Base-by-base conservation (phyloP, 768 basidiomycete genomes). In the Arthromyces matolae region DNA sequence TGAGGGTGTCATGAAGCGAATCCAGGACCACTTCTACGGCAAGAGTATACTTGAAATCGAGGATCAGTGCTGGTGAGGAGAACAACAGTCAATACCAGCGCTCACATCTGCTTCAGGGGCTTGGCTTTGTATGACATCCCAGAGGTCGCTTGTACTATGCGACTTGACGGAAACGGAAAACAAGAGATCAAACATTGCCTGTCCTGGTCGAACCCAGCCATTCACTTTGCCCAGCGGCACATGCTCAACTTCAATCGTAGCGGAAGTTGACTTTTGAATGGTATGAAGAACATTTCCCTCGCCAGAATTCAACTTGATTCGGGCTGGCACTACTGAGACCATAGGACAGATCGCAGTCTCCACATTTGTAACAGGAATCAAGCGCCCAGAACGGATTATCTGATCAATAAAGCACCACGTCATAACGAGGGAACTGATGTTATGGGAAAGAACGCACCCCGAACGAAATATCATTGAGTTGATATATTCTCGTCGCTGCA, bases 361-460 rank as follows among this genome's bases (percentile, higher is more conserved):
- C 18, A 66, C 57, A 29, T 59, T 44, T 22, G 63, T 59, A 29
- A 66, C 41, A n/a, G 64, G 62, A 3, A 66, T 50, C n/a, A 69
- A 49, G 14, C 68, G 57, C 4, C 68, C 68, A 18, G 68, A 69
- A 35, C 68, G 66, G 24, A 69, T 62, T 9, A 66, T 60, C 68
- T 69, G 42, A 47, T 22, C 40, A 18, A n/a, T n/a, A 8, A 29
- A 34, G 13, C 20, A 20, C 24, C 16, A 20, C 13, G 14, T 23
- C 12, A 39, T n/a, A 41, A 28, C 16, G 34, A 29, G 24, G 22
- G 5, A 20, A 13, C 35, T 25, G n/a, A 28, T 22, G 6, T 4
- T 3, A 33, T 33, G 18, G 34, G 19, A 39, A 38, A 42, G n/a
- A 29, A 63, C 67, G 28, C 42, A 69, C 67, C 8, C 67, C 67